phyloP scores from a whole-genome alignment of 129 eudicot species.

The Chrysanthemum seticuspe region DNA sequence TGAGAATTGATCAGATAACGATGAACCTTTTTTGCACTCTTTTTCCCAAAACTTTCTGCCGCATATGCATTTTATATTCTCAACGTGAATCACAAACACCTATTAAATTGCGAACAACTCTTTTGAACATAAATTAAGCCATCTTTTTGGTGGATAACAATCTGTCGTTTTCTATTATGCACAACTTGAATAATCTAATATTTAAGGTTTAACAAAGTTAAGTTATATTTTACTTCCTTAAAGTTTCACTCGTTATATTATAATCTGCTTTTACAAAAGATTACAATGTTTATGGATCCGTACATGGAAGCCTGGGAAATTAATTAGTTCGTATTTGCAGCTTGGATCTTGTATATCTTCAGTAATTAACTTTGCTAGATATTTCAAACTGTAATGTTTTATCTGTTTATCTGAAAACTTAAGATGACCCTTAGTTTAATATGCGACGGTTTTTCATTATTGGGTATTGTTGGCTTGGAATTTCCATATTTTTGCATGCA shows the following conservation, averaged over 20 bases:
- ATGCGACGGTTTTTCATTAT: neutral
- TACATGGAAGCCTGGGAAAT: conserved; percentile 58
- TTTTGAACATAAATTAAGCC: neutral
- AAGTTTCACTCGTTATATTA: no score
- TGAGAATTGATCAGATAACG: no score
- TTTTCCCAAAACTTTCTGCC: no score
- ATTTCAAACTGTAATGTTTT: neutral
- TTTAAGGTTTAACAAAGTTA: no score
- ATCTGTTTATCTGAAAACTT: neutral
- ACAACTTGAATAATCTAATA: no score
- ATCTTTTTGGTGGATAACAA: neutral
- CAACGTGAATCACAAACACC: no score
- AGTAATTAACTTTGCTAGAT: conserved; percentile 34
- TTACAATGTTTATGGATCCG: conserved; percentile 47
- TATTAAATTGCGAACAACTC: no score
- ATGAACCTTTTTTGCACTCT: no score
- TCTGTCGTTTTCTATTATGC: no score
- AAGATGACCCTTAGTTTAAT: neutral
- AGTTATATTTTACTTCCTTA: no score
- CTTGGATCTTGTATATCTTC: conserved; percentile 50
- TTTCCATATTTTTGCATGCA: conserved; percentile 69
- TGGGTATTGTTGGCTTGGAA: conserved; percentile 53
- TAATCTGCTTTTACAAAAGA: no score
- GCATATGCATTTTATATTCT: no score
- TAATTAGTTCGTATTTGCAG: conserved; percentile 45